Base-by-base conservation (phyloP, 2,329 filamentous ascomycete species). In the Verticillium longisporum region DNA sequence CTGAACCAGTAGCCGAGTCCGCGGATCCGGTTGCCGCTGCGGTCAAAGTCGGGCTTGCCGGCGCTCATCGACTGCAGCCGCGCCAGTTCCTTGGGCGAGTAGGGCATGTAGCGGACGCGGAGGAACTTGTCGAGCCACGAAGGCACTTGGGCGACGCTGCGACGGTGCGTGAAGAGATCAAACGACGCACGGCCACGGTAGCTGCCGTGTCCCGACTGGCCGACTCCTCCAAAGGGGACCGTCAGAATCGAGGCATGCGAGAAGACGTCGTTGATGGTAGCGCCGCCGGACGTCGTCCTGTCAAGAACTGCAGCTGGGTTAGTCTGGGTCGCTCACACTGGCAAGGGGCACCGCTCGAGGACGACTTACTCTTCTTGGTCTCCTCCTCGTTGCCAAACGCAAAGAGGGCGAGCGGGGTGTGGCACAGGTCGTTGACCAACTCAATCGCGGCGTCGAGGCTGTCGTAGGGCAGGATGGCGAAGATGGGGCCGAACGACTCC, bases 401-500 rank as follows among this genome's bases (percentile, higher is more conserved):
- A 73, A 92, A 96, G 55, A 97, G 79, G 10, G 88, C 87, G 50
- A 99, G 80, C 0, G 95, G 93, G 0, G 93, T 97, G 58, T 87
- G 83, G 74, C 96, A 88, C 57, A 97, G 84, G 60, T 84, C 78
- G 73, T 96, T 94, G 64, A 91, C 91, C 65, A 92, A 85, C 45
- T 81, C 82, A 72, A 98, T 92, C 57, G 93, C 94, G 69, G 96
- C 86, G 66, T 96, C 90, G n/a, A 97, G 80, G 67, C 86, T 83
- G 65, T 91, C 84, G 60, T 92, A 88, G 0, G 92, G 83, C 60
- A 96, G 78, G 64, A 98, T 86, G 64, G 91, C 88, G 67, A 96
- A 92, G 62, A 97, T 82, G n/a, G 95, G 95, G 6, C 94, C 95
- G 72, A 99, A 99, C 54, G 88, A 91, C 78, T 99, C 95, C 65